Evolutionary conservation across 1,139 yeast species (phyloP), one percentile per base, ranked within the genome.

Genomic region (Cylindricascospora bacillispora): DNA sequence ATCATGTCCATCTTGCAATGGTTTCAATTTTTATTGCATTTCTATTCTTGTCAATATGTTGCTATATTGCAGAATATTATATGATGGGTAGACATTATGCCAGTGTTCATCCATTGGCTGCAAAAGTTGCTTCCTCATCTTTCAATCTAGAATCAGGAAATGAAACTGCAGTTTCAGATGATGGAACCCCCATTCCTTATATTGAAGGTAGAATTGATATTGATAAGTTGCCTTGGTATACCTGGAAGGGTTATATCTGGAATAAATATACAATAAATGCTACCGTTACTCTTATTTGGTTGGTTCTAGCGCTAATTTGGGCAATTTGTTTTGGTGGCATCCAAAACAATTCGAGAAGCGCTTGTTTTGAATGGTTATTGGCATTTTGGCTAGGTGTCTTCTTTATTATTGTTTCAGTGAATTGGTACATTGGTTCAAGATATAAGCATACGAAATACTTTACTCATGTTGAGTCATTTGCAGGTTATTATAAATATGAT

Each of bases 321-420:
- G 93, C 89, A 4, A 56, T 77, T 15, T 63, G 70, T 24, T 85
- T 82, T 45, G 86, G 74, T 10, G 65, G 55, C 3, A 58, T 61
- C 34, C 59, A 64, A 2, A 65, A 59, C 24, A 36, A 58, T 6
- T 55, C 62, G 25, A 55, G 63, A 11, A 56, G 64, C 11, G 82
- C 70, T 3, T 57, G 59, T 6, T 73, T 78, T 52, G 97, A 85
- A 54, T 85, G 95, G 95, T 50, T 71, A 5, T 57, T 83, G 29
- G 74, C 85, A 6, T 85, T 75, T 57, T 76, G 81, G 72, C 83
- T 81, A 49, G 92, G 93, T 9, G 52, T 76, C 26, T 63, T 80
- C 40, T 67, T 77, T 44, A 51, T 78, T n/a, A 57, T 77, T 38
- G 67, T 86, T 59, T 59, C 77, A 3, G 65, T 71, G 41, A 95